Evolutionary conservation across 495 filamentous ascomycete species (phyloP), one percentile per base, ranked within the genome.

Genomic region (Cercophora sp.): DNA sequence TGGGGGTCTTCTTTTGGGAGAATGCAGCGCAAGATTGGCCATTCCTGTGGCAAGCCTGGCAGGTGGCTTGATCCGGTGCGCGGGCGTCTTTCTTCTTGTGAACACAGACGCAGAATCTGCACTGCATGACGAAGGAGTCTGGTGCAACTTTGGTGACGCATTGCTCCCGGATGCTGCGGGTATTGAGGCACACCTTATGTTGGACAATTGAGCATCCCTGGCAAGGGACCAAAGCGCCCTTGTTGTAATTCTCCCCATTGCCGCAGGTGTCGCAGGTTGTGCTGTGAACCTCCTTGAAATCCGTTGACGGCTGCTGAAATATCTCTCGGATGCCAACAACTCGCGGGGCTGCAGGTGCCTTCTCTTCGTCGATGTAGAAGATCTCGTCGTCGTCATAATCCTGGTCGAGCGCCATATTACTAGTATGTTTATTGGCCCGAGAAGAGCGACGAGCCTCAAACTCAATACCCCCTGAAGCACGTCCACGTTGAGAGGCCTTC

Each of bases 201-300:
- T 88, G 96, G 0, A 86, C 75, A 19, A 80, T 76, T 3, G 83
- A 88, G 65, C 94, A 99, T 16, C 94, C 92, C 65, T 99, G 94
- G 58, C 94, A 99, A 58, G 79, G 86, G 3, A 97, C 74, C 18
- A 97, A 73, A 8, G 71, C 68, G 0, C 83, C 85, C 63, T 83
- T 85, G 27, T 75, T 73, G 1, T 67, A 55, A 39, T 76, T 76
- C 39, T 79, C 67, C 8, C 77, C 81, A 25, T 69, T 59, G 4
- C 70, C 65, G 66, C 94, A 99, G n/a, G 78, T 72, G 52, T 88
- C 85, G 65, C 94, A 99, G 4, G 60, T 62, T 15, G 79, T 67
- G n/a, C 71, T 78, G 64, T 99, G 94, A 5, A 75, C 73, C 25
- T 69, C 62, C 54, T 78, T 73, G 65, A 96, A 96, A 0, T 77